Evolutionary conservation across 1,284 basidiomycete genomes (phyloP), one percentile per base, ranked within the genome.

Genomic region (Ceratobasidium sp.): DNA sequence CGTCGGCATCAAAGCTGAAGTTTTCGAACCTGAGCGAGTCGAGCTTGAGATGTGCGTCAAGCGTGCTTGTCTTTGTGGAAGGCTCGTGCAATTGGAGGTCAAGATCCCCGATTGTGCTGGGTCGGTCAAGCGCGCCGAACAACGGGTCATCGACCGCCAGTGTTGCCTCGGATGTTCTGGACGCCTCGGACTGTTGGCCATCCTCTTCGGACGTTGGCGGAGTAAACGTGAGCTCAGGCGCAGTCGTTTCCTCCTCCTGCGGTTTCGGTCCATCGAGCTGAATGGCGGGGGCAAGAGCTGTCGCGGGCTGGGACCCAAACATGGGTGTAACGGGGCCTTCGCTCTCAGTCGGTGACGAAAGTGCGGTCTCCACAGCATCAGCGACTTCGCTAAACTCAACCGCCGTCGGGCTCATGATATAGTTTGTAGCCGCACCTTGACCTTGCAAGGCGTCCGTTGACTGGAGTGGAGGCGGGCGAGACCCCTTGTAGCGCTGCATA

Each of bases 1-100:
- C 62, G 23, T 55, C 50, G 28, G 62, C 39, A n/a, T 69, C 64
- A 57, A 69, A 69, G 39, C 52, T 43, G 21, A 69, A 69, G 52
- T 55, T 34, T 4, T 69, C 64, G 46, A 69, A 69, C 18, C 64
- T 34, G 48, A 69, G 52, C 50, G 64, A 69, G 26, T 32, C 64
- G 8, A 69, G 36, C 23, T 28, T 50, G 26, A 69, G 64, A 36
- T 69, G 64, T 5, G 64, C 64, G 28, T 69, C 64, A 12, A 69
- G 50, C 9, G 36, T 57, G 50, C 52, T 57, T 3, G 64, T 69
- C 64, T 69, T 69, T 34, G 64, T 69, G 12, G 64, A 43, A 2
- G 64, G 64, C 64, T 69, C 64, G 36, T 39, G 52, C 36, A 69
- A 14, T n/a, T 69, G 64, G 2, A 69, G 52, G 9, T 69, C 32